Conservation (phyloP, 306 rosid genomes). For the Sesbania bispinosa region DNA sequence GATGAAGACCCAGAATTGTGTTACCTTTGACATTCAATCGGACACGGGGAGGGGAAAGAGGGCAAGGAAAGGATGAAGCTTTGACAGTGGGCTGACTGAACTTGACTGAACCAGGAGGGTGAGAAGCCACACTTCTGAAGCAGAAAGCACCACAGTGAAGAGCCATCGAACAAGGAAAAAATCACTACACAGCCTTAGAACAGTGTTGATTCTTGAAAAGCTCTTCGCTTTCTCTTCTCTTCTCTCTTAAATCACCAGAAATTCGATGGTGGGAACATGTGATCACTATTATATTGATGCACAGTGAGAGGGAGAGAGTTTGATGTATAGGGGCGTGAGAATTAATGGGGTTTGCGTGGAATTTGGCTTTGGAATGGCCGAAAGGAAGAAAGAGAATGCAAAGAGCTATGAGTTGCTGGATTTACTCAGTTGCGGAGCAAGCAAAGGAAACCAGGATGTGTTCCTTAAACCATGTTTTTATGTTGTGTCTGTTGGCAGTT, state of each 20-base stretch:
- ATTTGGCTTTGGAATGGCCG: conserved; percentile 20
- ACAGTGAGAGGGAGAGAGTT: neutral
- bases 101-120: conserved; percentile 38
- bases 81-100: conserved; percentile 31
- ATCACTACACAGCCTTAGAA: neutral
- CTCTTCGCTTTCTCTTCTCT: neutral
- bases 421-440: neutral
- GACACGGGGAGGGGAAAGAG: conserved; percentile 29
- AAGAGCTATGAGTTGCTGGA: neutral
- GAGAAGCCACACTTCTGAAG: conserved; percentile 32
- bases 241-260: neutral
- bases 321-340: neutral
- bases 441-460: neutral
- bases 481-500: neutral
- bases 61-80: conserved; percentile 37
- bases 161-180: conserved; percentile 54
- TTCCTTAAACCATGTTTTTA: neutral
- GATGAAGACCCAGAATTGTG: conserved; percentile 1
- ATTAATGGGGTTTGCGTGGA: conserved; percentile 8
- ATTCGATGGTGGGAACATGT: neutral
- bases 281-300: neutral
- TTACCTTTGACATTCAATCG: conserved; percentile 46
- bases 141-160: conserved; percentile 54
- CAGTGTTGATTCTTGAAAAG: neutral
- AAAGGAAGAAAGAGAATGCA: neutral